phyloP scores from a whole-genome alignment of 1,139 yeast genomes.

The Fermentozyma sake region DNA sequence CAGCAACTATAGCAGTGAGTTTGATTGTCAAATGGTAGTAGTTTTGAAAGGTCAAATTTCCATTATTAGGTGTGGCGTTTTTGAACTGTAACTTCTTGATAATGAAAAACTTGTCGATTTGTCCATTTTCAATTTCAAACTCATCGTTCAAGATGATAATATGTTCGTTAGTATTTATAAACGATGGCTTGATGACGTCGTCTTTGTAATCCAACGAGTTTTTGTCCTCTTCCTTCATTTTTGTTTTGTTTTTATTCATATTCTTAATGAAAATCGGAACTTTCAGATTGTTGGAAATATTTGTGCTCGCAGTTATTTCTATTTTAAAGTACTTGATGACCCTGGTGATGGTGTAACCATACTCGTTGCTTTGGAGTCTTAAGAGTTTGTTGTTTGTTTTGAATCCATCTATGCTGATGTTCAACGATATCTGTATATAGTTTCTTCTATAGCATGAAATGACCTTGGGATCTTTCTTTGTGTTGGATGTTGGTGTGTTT shows the following conservation, averaged over 20 bases:
- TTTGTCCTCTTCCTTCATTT: conserved; percentile 12
- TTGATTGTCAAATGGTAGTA: conserved; percentile 48
- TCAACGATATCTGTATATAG: conserved; percentile 35
- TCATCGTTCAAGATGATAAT: conserved; percentile 28
- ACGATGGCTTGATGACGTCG: conserved; percentile 17
- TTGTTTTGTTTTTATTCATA: conserved; percentile 21
- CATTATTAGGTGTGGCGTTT: conserved; percentile 63
- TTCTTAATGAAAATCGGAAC: conserved; percentile 32
- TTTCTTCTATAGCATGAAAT: conserved; percentile 46
- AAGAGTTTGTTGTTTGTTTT: conserved; percentile 22
- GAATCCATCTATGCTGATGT: conserved; percentile 32
- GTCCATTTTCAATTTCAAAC: conserved; percentile 17
- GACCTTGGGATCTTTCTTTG: conserved; percentile 28
- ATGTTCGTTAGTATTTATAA: conserved; percentile 24
- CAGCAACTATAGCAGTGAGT: conserved; percentile 44
- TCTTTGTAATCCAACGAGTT: conserved; percentile 9
- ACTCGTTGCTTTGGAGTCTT: conserved; percentile 31
- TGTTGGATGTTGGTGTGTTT: conserved; percentile 1
- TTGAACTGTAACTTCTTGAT: conserved; percentile 51
- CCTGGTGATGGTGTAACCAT: conserved; percentile 31
- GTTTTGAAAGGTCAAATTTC: conserved; percentile 52
- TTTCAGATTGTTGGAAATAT: conserved; percentile 22
- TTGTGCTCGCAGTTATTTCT: conserved; percentile 35
- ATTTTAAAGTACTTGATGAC: conserved; percentile 39
- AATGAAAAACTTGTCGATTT: conserved; percentile 30